A percentile compares a stretch with the other conserved stretches of the same genome.
Conservation (phyloP, 495 filamentous ascomycete species). For the Aspergillus hancockii region DNA sequence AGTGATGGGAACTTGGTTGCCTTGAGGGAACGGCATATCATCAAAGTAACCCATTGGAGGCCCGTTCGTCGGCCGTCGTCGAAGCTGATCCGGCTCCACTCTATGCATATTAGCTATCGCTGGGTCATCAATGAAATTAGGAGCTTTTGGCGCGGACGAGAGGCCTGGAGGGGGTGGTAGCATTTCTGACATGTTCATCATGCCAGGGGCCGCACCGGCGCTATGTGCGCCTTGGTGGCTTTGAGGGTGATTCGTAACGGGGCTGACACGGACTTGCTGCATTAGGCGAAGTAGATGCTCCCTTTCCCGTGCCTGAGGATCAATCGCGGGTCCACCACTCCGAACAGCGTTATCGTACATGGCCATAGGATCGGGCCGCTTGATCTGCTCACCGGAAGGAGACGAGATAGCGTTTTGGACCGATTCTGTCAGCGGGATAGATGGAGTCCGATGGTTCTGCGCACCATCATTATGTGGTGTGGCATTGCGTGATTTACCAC, state of each 20-base stretch:
- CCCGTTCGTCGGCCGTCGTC: slow-evolving; percentile 39
- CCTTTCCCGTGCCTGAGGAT: slow-evolving; percentile 44
- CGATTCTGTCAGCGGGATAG: slow-evolving; percentile 36
- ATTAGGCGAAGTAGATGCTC: slow-evolving; percentile 55
- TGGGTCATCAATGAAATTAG: slow-evolving; percentile 48
- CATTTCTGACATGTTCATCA: slow-evolving; percentile 46
- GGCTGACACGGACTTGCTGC: slow-evolving; percentile 48
- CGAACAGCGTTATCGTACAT: slow-evolving; percentile 22
- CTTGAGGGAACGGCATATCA: slow-evolving; percentile 41
- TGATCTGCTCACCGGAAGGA: slow-evolving; percentile 34
- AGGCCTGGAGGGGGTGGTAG: slow-evolving; percentile 48
- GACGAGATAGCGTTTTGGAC: slow-evolving; percentile 36
- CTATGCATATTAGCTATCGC: slow-evolving; percentile 50
- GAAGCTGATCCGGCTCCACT: slow-evolving; percentile 45
- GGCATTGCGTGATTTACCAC: slow-evolving; percentile 43
- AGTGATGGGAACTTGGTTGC: slow-evolving; percentile 37
- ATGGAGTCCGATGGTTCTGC: slow-evolving; percentile 32
- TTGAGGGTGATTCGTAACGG: slow-evolving; percentile 23
- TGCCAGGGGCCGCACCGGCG: slow-evolving; percentile 36
- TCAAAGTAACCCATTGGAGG: slow-evolving; percentile 50
- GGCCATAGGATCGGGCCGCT: slow-evolving; percentile 32
- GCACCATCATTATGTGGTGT: slow-evolving; percentile 40
- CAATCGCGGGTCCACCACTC: slow-evolving; percentile 22
- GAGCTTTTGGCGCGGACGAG: slow-evolving; percentile 38
- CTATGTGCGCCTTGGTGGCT: slow-evolving; percentile 35